phyloP scores from a whole-genome alignment of 2,329 filamentous ascomycete species.

The Ophiostoma pallidulum region DNA sequence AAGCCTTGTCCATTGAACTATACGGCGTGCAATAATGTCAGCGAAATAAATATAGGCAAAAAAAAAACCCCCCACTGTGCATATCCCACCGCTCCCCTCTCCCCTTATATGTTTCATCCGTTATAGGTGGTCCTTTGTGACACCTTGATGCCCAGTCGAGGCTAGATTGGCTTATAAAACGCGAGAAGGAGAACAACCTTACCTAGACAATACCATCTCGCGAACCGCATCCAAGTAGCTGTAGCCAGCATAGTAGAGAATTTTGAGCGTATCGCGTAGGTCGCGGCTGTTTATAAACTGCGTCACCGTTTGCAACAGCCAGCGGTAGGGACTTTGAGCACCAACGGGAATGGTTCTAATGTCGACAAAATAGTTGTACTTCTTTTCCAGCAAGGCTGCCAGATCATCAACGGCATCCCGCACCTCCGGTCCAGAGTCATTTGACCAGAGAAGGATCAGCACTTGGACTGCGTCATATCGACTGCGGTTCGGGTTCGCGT shows the following conservation, averaged over 20 bases:
- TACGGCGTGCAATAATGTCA: too few relatives aligned
- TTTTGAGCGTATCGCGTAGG: conserved; percentile 46
- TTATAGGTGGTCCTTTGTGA: too few relatives aligned
- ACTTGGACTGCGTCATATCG: conserved; percentile 45
- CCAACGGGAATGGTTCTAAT: conserved; percentile 40
- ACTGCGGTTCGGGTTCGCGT: conserved; percentile 37
- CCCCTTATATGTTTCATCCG: too few relatives aligned
- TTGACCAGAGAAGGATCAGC: conserved; percentile 48
- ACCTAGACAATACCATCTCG: conserved; percentile 51
- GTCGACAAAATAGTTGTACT: conserved; percentile 42
- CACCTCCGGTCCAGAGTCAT: conserved; percentile 38
- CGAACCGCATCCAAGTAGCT: conserved; percentile 45
- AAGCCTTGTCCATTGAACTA: conserved; percentile 39
- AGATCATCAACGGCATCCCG: conserved; percentile 37
- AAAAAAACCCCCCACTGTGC: too few relatives aligned
- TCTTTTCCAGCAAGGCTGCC: conserved; percentile 39
- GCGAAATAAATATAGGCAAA: neutral
- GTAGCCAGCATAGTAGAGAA: conserved; percentile 49
- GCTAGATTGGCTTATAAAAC: too few relatives aligned
- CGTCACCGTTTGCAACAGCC: conserved; percentile 42
- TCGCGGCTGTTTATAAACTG: conserved; percentile 45
- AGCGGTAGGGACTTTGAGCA: conserved; percentile 39
- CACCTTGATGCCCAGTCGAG: too few relatives aligned
- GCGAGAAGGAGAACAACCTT: conserved; percentile 3
- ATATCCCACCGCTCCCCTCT: too few relatives aligned